Conservation (phyloP, 1,284 basidiomycete genomes). For the Cryptococcus sp. region DNA sequence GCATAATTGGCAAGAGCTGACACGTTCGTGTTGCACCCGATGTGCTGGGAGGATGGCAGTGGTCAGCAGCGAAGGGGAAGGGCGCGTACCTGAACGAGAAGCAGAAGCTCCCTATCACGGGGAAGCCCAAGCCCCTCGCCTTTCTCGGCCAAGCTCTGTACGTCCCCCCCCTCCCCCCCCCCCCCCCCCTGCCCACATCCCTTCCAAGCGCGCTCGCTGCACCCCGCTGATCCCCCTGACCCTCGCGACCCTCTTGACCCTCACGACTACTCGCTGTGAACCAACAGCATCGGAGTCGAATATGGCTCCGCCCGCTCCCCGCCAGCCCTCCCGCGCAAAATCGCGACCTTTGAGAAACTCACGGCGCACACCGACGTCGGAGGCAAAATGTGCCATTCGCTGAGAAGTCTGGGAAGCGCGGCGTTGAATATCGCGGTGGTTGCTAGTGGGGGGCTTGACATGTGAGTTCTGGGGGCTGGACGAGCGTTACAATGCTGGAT, state of each 20-base stretch:
- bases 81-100: conserved; percentile 71
- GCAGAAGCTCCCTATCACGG: conserved; percentile 65
- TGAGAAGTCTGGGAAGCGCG: conserved; percentile 78
- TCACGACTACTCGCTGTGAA: not conserved
- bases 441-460: conserved; percentile 75
- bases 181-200: no score
- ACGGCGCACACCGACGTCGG: conserved; percentile 68
- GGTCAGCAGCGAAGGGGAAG: conserved; percentile 71
- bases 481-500: not conserved
- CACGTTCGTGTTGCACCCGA: not conserved
- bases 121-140: conserved; percentile 65
- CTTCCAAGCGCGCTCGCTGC: no score
- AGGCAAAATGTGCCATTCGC: conserved; percentile 82
- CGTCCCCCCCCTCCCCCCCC: conserved; percentile 14
- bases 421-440: conserved; percentile 80
- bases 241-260: not conserved
- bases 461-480: conserved; percentile 55
- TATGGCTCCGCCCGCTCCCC: conserved; percentile 74
- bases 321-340: conserved; percentile 69
- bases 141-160: conserved; percentile 73
- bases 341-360: conserved; percentile 67
- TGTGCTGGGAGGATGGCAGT: conserved; percentile 43
- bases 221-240: not conserved
- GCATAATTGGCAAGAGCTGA: not conserved
- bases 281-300: conserved; percentile 67